Percentiles rank a stretch among this genome's conserved stretches.
Evolutionary conservation across 106 monocot species (phyloP).

Genomic region (Apostasia shenzhenica): DNA sequence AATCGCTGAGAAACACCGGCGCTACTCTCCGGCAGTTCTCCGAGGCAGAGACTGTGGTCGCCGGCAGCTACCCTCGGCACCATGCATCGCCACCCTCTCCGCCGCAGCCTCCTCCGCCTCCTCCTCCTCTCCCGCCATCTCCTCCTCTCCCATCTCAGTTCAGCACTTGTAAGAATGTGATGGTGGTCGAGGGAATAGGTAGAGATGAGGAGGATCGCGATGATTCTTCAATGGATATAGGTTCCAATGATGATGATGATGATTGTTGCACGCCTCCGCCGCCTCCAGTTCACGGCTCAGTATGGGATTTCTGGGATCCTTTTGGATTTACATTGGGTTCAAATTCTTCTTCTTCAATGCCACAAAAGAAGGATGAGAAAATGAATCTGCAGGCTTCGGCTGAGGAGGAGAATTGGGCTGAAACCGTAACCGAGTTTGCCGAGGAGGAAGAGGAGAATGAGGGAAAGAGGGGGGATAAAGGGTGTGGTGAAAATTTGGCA

Average conservation of each 20-base stretch:
- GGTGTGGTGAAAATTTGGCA: constrained; percentile 3
- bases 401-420: constrained; percentile 63
- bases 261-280: constrained; percentile 39
- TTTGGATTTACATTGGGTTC: constrained; percentile 24
- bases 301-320: constrained; percentile 52
- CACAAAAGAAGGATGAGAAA: constrained; percentile 12
- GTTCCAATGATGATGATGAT: constrained; percentile 18
- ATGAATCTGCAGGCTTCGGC: neutral
- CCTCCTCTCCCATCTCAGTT: constrained; percentile 26
- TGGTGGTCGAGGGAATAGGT: constrained; percentile 5
- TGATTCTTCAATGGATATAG: neutral
- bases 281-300: constrained; percentile 28
- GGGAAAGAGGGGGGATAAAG: neutral
- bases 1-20: constrained; percentile 58
- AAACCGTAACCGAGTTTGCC: constrained; percentile 51
- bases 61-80: constrained; percentile 3
- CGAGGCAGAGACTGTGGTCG: constrained; percentile 32
- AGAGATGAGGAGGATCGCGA: constrained; percentile 6
- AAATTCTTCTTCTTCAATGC: constrained; percentile 24
- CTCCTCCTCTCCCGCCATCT: constrained; percentile 16
- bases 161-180: constrained; percentile 8
- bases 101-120: constrained; percentile 31
- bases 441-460: constrained; percentile 21
- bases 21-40: constrained; percentile 65
- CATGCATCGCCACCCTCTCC: constrained; percentile 26